Percentiles rank a stretch among this genome's conserved stretches.
These are phyloP conservation scores for Penicillium nucicola DNA, from an alignment of 495 filamentous ascomycete species.

Conservation along the genomic window DNA sequence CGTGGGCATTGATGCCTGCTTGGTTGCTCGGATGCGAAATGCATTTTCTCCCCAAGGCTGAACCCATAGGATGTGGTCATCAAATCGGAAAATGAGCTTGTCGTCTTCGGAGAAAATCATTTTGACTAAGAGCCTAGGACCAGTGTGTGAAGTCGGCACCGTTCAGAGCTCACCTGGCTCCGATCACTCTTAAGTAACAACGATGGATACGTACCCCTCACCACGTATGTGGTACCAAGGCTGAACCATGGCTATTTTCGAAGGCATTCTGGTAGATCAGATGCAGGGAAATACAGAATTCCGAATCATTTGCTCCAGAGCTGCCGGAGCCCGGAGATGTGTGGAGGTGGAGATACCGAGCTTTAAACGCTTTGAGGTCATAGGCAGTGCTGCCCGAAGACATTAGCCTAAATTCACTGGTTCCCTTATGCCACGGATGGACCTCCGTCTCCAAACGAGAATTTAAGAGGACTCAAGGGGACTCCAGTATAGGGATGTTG, in stretches of 20 bases:
- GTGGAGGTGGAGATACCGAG: not conserved
- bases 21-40: conserved; percentile 52
- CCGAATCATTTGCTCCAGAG: not conserved
- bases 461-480: too few relatives aligned
- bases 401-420: conserved; percentile 5
- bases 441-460: conserved; percentile 1
- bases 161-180: not conserved
- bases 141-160: not conserved
- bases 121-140: not conserved
- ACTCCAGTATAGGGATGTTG: too few relatives aligned
- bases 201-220: conserved; percentile 2
- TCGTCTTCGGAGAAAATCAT: conserved; percentile 45
- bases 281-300: not conserved
- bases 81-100: conserved; percentile 45
- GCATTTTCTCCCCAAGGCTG: conserved; percentile 54
- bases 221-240: not conserved
- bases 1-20: conserved; percentile 41
- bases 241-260: not conserved
- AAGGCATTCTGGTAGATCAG: not conserved
- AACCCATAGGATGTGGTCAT: conserved; percentile 53
- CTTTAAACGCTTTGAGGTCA: conserved; percentile 1
- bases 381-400: not conserved
- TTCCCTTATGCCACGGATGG: not conserved
- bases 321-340: not conserved
- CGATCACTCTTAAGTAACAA: not conserved